These are phyloP conservation scores for Metschnikowia koreensis DNA, from an alignment of 805 yeast genomes.

Conservation along the genomic window DNA sequence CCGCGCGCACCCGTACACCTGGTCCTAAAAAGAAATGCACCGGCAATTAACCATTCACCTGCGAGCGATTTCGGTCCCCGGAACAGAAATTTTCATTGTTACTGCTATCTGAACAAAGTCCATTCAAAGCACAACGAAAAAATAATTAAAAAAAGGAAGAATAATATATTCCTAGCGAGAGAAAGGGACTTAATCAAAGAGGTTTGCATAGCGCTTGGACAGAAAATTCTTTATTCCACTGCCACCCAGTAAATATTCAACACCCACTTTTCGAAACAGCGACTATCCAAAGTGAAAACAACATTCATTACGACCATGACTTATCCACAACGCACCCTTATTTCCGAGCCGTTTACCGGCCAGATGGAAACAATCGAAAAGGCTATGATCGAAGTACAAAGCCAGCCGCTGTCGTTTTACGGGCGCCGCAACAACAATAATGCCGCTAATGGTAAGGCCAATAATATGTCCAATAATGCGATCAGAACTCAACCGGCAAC, in stretches of 20 bases:
- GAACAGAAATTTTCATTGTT: slow-evolving; percentile 3
- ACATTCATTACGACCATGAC: slow-evolving; percentile 2
- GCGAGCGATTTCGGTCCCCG: slow-evolving; percentile 4
- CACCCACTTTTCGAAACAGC: not conserved
- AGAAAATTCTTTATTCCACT: not conserved
- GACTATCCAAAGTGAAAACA: not conserved
- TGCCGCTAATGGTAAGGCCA: not conserved
- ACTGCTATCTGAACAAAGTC: not conserved
- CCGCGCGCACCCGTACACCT: slow-evolving; percentile 10
- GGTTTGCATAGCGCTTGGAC: not conserved
- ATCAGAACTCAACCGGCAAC: not conserved
- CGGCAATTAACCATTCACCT: slow-evolving; percentile 2
- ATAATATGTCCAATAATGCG: not conserved
- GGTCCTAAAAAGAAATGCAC: not conserved
- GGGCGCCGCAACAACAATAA: slow-evolving; percentile 16
- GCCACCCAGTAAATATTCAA: too few species aligned
- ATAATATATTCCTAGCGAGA: too few species aligned
- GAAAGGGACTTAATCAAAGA: not conserved
- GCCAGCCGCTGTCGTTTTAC: slow-evolving; percentile 28
- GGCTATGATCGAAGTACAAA: slow-evolving; percentile 31
- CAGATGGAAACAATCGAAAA: slow-evolving; percentile 35
- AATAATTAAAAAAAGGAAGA: too few species aligned
- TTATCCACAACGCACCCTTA: slow-evolving; percentile 26
- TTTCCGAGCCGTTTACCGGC: slow-evolving; percentile 31
- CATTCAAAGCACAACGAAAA: not conserved